Conservation (phyloP, 106 monocot species). For the Platanthera guangdongensis region DNA sequence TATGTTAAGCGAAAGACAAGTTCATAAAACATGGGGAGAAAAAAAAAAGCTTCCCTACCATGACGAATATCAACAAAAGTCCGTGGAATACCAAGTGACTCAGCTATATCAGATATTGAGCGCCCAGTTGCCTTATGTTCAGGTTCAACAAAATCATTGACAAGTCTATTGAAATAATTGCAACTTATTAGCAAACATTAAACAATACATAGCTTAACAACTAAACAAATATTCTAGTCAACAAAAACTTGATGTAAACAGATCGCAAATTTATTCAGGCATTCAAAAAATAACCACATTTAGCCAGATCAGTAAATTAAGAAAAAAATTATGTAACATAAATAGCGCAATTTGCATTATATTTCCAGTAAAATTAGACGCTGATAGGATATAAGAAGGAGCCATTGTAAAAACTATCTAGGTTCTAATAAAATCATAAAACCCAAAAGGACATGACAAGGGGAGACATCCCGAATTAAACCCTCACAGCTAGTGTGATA, state of each 20-base stretch:
- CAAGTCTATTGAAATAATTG: slow-evolving; percentile 36
- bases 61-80: slow-evolving; percentile 92
- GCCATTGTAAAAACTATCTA: neutral
- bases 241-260: too few species aligned
- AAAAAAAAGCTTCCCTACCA: slow-evolving; percentile 35
- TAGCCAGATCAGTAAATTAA: neutral
- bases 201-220: neutral
- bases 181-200: neutral
- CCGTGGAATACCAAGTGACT: slow-evolving; percentile 77
- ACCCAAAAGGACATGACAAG: neutral
- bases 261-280: neutral
- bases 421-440: neutral
- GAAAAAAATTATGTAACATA: neutral
- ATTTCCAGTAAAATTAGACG: neutral
- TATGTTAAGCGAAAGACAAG: neutral
- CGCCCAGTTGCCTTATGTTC: slow-evolving; percentile 55
- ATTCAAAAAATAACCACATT: neutral
- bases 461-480: neutral
- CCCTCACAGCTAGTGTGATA: too few species aligned
- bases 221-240: neutral
- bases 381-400: neutral
- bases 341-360: neutral
- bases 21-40: slow-evolving; percentile 4
- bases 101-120: slow-evolving; percentile 78
- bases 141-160: slow-evolving; percentile 79